Base-by-base conservation (phyloP, 768 basidiomycete species). In the Lentinula boryana region DNA sequence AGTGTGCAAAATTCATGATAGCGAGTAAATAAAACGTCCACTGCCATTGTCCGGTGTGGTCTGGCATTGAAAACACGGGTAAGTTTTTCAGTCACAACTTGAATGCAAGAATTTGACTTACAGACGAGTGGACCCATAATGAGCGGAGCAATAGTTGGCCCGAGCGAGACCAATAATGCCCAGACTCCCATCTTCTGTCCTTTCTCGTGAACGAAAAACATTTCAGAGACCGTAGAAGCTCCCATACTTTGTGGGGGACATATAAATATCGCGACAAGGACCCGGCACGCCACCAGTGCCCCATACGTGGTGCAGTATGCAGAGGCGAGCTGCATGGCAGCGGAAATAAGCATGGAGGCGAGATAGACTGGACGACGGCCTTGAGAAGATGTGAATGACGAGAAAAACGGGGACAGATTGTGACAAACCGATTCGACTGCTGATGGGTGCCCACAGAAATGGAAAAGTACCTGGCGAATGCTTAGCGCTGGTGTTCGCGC, bases 221-320 rank as follows among this genome's bases (percentile, higher is more conserved):
- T 40, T 33, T 56, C 55, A 0, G 55, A 56, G 10, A 56, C 55
- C 12, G 55, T 56, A 18, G 55, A 56, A 27, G 55, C 55, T 16
- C 55, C 55, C n/a, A 56, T 56, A n/a, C 55, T 56, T 27, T 40
- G 40, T 10, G 55, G 55, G 27, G 55, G 55, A n/a, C 55, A 56
- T 23, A 56, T 56, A 13, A 56, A 56, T 5, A 56, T 35, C 2
- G 10, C 23, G 4, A 43, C 40, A 6, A 56, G 23, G 27, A 44
- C 40, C 0, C 55, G 55, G n/a, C 55, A 56, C 7, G 55, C 15
- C 55, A 56, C 43, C 27, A 56, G 23, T 23, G 55, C 8, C 5
- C 55, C 55, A 13, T 56, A 56, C 15, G 38, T 56, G 8, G 55
- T 56, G 23, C 55, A 56, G 40, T 40, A 56, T n/a, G 38, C 55